Conservation (phyloP, 306 rosid genomes). For the Quercus bicolor region DNA sequence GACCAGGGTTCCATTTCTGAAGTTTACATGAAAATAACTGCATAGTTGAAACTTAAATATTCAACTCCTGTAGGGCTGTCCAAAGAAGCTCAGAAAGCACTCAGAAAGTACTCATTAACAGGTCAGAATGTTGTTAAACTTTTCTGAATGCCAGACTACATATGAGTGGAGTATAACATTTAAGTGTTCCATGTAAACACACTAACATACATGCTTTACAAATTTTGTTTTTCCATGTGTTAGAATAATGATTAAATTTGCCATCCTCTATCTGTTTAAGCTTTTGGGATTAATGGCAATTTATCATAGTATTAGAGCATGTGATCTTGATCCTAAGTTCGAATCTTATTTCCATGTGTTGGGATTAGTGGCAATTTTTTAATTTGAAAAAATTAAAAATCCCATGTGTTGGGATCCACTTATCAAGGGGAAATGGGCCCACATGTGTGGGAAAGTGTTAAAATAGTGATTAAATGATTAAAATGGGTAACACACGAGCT, state of each 20-base stretch:
- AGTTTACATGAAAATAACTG: slow-evolving; percentile 14
- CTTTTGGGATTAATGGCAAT: not conserved
- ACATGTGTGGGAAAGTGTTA: no score
- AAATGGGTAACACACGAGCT: no score
- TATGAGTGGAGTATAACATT: not conserved
- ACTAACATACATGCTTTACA: not conserved
- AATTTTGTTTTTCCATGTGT: slow-evolving; percentile 17
- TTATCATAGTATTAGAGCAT: no score
- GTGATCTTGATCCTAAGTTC: no score
- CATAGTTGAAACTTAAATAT: slow-evolving; percentile 11
- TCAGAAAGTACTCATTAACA: slow-evolving; percentile 68
- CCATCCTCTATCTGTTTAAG: not conserved
- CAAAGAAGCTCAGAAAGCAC: slow-evolving; percentile 72
- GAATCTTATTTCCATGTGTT: no score
- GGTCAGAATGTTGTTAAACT: slow-evolving; percentile 40
- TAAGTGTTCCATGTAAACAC: not conserved
- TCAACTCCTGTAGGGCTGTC: slow-evolving; percentile 56
- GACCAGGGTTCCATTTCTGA: slow-evolving; percentile 9
- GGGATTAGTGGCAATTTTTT: no score
- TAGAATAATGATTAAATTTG: no score
- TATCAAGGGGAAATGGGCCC: no score
- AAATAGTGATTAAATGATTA: no score
- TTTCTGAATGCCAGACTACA: not conserved
- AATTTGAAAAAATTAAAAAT: no score
- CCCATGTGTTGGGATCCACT: no score